These are phyloP conservation scores for Colletotrichum destructivum DNA, from an alignment of 2,329 filamentous ascomycete species.

Conservation along the genomic window DNA sequence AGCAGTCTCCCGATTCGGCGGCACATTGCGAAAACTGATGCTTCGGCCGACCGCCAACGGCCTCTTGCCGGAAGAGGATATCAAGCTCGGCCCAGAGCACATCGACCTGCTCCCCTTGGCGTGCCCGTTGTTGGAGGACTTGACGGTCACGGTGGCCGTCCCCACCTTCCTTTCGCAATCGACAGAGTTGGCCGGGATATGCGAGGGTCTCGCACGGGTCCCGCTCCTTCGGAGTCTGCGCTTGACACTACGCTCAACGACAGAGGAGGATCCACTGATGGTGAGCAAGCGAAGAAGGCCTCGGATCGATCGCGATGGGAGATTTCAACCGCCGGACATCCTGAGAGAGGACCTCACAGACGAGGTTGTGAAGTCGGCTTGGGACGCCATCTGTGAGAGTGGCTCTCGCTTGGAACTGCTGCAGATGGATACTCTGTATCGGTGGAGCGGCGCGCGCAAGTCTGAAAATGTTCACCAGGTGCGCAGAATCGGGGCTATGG, in stretches of 20 bases:
- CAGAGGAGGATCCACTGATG: neutral
- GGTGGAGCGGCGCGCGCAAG: slow-evolving; percentile 10
- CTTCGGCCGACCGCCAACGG: neutral
- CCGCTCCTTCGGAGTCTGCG: slow-evolving; percentile 5
- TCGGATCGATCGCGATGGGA: neutral
- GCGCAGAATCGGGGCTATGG: slow-evolving; percentile 6
- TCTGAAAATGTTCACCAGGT: slow-evolving; percentile 12
- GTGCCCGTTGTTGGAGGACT: slow-evolving; percentile 3
- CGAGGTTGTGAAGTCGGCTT: neutral
- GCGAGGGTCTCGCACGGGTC: neutral
- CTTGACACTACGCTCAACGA: neutral
- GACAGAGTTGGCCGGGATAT: neutral
- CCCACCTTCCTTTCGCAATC: neutral
- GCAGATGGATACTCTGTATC: slow-evolving; percentile 10
- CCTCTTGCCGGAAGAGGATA: neutral
- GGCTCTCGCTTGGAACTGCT: slow-evolving; percentile 15
- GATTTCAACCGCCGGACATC: neutral
- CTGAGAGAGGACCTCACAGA: neutral
- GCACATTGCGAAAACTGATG: slow-evolving; percentile 5
- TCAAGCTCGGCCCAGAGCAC: neutral
- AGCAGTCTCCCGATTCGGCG: slow-evolving; percentile 1
- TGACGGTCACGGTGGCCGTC: slow-evolving; percentile 2
- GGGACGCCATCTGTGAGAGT: slow-evolving; percentile 12
- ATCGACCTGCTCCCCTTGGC: neutral
- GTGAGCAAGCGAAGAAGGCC: slow-evolving; percentile 3